Percentiles rank a stretch among this genome's conserved stretches.
Evolutionary conservation across 331 rosid genomes (phyloP).

Genomic region (Quercus tomentella): DNA sequence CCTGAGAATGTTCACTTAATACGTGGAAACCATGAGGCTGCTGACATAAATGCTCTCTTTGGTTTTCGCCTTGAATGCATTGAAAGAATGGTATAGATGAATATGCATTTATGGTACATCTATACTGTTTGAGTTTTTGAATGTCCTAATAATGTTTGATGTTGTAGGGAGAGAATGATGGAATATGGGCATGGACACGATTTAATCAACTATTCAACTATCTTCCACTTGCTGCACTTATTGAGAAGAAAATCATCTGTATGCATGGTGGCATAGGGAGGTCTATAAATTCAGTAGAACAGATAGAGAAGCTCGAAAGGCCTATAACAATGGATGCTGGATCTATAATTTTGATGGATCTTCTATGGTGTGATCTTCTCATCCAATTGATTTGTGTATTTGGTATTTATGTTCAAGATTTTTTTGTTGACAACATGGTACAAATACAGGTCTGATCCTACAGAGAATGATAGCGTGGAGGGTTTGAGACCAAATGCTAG

Average conservation of each 20-base stretch:
- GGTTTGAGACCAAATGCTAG: conserved; percentile 99
- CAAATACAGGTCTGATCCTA: conserved; percentile 94
- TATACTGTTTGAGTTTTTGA: conserved; percentile 10
- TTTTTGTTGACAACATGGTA: conserved; percentile 15
- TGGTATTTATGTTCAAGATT: neutral
- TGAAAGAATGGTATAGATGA: conserved; percentile 89
- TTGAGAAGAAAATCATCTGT: conserved; percentile 97
- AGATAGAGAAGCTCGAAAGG: conserved; percentile 96
- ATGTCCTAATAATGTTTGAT: conserved; percentile 29
- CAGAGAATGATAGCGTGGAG: conserved; percentile 96
- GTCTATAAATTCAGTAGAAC: conserved; percentile 88
- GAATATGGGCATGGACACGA: conserved; percentile 99
- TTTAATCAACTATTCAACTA: conserved; percentile 97
- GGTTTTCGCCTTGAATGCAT: conserved; percentile 99
- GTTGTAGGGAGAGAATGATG: conserved; percentile 93
- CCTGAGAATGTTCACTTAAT: conserved; percentile 95
- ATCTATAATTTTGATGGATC: conserved; percentile 93
- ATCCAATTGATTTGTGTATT: conserved; percentile 8
- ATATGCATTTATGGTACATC: conserved; percentile 22
- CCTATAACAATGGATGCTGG: conserved; percentile 99
- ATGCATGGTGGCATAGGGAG: conserved; percentile 99
- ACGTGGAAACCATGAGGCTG: conserved; percentile 99
- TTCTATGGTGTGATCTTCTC: conserved; percentile 61
- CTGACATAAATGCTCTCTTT: conserved; percentile 97
- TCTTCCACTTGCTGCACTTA: conserved; percentile 96